These are phyloP conservation scores for Pichia sp. DNA, from an alignment of 1,139 yeast species.

Conservation along the genomic window DNA sequence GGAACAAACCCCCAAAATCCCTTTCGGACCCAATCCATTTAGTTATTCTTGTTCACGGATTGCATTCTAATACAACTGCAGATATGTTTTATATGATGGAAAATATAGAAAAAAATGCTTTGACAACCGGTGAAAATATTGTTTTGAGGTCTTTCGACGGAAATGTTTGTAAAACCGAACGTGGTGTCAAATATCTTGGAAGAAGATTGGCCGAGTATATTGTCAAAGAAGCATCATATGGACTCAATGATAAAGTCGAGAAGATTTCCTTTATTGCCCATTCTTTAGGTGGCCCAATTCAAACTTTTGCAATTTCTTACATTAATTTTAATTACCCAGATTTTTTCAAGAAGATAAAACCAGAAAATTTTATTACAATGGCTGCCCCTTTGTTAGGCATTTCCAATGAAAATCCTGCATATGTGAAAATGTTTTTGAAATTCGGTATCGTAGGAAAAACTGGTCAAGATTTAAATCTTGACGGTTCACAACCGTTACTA, in stretches of 20 bases:
- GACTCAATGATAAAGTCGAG: slow-evolving; percentile 33
- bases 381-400: slow-evolving; percentile 92
- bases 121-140: slow-evolving; percentile 51
- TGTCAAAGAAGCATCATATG: slow-evolving; percentile 51
- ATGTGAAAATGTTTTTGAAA: slow-evolving; percentile 78
- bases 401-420: slow-evolving; percentile 82
- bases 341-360: slow-evolving; percentile 58
- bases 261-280: slow-evolving; percentile 89
- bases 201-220: slow-evolving; percentile 77
- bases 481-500: slow-evolving; percentile 61
- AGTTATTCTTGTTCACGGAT: slow-evolving; percentile 84
- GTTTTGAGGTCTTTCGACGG: slow-evolving; percentile 83
- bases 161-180: slow-evolving; percentile 86
- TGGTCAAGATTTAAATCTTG: slow-evolving; percentile 86
- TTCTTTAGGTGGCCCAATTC: slow-evolving; percentile 89
- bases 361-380: slow-evolving; percentile 78
- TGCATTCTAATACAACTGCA: slow-evolving; percentile 85
- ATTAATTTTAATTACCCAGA: slow-evolving; percentile 68
- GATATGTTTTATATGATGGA: slow-evolving; percentile 90
- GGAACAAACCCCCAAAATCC: slow-evolving; percentile 58
- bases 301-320: slow-evolving; percentile 88
- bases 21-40: slow-evolving; percentile 48
- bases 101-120: slow-evolving; percentile 57
- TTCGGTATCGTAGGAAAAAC: slow-evolving; percentile 92
- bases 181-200: slow-evolving; percentile 88